A percentile compares a stretch with the other conserved stretches of the same genome.
These are phyloP conservation scores for Candida schatavii DNA, from an alignment of 805 yeast species.

Conservation along the genomic window DNA sequence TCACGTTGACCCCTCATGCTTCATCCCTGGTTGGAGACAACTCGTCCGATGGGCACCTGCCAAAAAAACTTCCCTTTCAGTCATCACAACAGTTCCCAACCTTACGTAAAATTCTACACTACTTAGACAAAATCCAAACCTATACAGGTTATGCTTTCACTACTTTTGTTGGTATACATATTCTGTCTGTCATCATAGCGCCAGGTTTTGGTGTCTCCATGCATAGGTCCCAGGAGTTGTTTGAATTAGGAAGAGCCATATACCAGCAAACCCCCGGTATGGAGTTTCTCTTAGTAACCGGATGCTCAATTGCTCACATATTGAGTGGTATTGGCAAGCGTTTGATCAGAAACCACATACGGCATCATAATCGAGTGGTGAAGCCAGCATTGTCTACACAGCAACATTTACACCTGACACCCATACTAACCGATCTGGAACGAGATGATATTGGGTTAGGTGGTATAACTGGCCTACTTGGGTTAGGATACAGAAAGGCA, in stretches of 20 bases:
- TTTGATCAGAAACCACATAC: slow-evolving; percentile 28
- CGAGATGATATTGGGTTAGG: slow-evolving; percentile 57
- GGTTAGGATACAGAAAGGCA: slow-evolving; percentile 52
- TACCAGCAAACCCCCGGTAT: slow-evolving; percentile 51
- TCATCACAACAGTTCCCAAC: slow-evolving; percentile 3
- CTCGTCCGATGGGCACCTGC: not conserved
- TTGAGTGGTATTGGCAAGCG: slow-evolving; percentile 50
- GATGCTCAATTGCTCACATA: slow-evolving; percentile 48
- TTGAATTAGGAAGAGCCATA: slow-evolving; percentile 58
- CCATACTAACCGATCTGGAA: slow-evolving; percentile 25
- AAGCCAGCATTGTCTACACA: slow-evolving; percentile 2
- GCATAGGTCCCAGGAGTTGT: slow-evolving; percentile 47
- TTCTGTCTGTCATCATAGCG: slow-evolving; percentile 48
- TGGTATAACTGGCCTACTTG: slow-evolving; percentile 55
- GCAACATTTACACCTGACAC: slow-evolving; percentile 1
- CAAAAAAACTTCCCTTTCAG: not conserved
- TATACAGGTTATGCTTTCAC: slow-evolving; percentile 59
- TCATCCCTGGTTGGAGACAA: not conserved
- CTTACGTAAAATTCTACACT: slow-evolving; percentile 10
- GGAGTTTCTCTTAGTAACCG: slow-evolving; percentile 49
- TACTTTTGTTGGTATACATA: slow-evolving; percentile 56
- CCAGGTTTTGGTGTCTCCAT: slow-evolving; percentile 47
- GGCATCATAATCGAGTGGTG: slow-evolving; percentile 12
- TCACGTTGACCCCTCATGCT: not conserved
- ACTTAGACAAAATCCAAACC: slow-evolving; percentile 42